Evolutionary conservation across 164 flowering plant genomes (phyloP), one percentile per base, ranked within the genome.

Genomic region (Umbilicus rupestris): DNA sequence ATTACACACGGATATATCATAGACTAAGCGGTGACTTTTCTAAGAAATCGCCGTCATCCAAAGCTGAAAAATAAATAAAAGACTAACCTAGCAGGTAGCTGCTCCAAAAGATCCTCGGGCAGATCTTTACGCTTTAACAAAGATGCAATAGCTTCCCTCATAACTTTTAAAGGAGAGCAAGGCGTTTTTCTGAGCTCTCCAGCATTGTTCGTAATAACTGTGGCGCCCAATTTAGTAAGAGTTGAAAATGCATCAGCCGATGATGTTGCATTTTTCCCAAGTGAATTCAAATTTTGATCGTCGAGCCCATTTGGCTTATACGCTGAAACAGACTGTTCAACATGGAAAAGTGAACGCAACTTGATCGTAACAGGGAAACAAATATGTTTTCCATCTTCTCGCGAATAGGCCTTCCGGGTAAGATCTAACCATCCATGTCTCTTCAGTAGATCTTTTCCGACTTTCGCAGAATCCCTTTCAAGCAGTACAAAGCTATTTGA

Each of bases 401-500:
- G 57, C 8, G 82, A 71, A 73, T 81, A 77, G 39, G 81, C 95
- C 75, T 89, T 94, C 71, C 93, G 85, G 42, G 78, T 80, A 66
- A 81, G 79, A 76, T 94, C 97, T 72, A 94, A 75, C 98, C 98
- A 94, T 35, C 90, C 89, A 75, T 79, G 79, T 59, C 76, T 85
- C 75, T 94, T 94, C 67, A 94, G 64, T 17, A 87, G 64, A 73
- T 94, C 98, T 83, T 94, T 94, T 67, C 75, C 94, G 24, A 76
- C 39, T 74, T 93, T 89, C 19, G 89, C 98, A 82, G 78, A 62
- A 45, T 78, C 83, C 68, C 71, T 89, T 72, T 79, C 82, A 57
- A 91, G 72, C 66, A 75, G 80, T 66, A 90, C 73, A 73, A 84
- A 85, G 82, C 84, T 85, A 63, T 74, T 63, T 46, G 76, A 73